Evolutionary conservation across 768 basidiomycete genomes (phyloP).

Genomic region (Amanita polypyramis): DNA sequence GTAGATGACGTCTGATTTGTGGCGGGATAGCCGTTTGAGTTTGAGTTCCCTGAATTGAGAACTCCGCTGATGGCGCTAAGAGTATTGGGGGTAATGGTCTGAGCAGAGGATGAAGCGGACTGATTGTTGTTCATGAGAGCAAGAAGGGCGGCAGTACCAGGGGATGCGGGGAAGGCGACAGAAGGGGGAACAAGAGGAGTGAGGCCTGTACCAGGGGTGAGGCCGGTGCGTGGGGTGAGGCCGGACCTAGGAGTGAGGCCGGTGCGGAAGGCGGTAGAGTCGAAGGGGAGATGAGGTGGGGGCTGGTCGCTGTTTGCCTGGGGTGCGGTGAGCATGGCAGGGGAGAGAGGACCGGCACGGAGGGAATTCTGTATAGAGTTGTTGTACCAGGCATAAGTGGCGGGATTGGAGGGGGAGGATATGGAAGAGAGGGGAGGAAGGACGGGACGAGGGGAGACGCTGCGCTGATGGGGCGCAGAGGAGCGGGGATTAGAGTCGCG

Average conservation of each 20-base stretch:
- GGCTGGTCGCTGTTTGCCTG: constrained; percentile 35
- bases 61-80: constrained; percentile 76
- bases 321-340: constrained; percentile 92
- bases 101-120: constrained; percentile 24
- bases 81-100: constrained; percentile 63
- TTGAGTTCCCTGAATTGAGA: constrained; percentile 51
- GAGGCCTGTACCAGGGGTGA: constrained; percentile 66
- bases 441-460: constrained; percentile 49
- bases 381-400: constrained; percentile 54
- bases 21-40: constrained; percentile 36
- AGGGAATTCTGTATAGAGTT: constrained; percentile 61
- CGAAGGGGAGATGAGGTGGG: constrained; percentile 47
- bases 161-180: constrained; percentile 72
- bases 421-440: constrained; percentile 78
- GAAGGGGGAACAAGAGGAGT: constrained; percentile 74
- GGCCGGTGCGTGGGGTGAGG: constrained; percentile 76
- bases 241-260: constrained; percentile 84
- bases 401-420: constrained; percentile 57
- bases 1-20: constrained; percentile 23
- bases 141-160: constrained; percentile 86
- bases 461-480: constrained; percentile 20
- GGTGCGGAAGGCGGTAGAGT: constrained; percentile 66
- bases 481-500: constrained; percentile 17
- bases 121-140: constrained; percentile 72
- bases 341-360: constrained; percentile 87